phyloP scores from a whole-genome alignment of 768 basidiomycete species.

The Bullera alba region DNA sequence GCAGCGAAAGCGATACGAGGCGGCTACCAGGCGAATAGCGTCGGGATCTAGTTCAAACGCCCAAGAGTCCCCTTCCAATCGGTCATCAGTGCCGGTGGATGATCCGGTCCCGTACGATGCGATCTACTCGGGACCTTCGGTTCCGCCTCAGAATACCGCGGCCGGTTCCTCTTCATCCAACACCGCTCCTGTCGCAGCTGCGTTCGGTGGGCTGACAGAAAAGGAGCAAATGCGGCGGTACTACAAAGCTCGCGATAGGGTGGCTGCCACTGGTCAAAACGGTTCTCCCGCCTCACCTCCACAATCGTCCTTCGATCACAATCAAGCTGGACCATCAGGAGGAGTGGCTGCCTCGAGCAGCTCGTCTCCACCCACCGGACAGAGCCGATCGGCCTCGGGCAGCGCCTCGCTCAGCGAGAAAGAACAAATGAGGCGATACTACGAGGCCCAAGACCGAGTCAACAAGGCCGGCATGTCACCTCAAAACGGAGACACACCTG shows the following conservation, averaged over 20 bases:
- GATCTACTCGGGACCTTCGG: background rate
- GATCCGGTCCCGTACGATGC: background rate
- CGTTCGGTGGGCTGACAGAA: background rate
- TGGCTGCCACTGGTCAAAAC: background rate
- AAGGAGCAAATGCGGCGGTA: conserved; percentile 24
- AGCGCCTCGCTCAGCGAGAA: conserved; percentile 22
- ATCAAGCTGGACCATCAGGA: background rate
- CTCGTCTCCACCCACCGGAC: background rate
- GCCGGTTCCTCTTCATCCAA: too few species aligned
- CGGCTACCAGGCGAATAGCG: conserved; percentile 13
- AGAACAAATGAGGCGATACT: conserved; percentile 37
- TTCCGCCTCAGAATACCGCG: background rate
- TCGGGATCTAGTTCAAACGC: background rate
- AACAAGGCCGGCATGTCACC: background rate
- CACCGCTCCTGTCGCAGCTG: background rate
- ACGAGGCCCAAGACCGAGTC: conserved; percentile 31
- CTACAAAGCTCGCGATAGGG: conserved; percentile 22
- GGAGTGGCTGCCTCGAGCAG: background rate
- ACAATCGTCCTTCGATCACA: background rate
- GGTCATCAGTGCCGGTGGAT: background rate
- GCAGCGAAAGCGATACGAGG: conserved; percentile 35
- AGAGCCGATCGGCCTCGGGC: background rate
- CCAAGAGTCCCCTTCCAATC: background rate
- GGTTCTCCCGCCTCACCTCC: background rate
- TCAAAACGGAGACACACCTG: background rate